These are phyloP conservation scores for Microcyclosporella mali DNA, from an alignment of 2,329 filamentous ascomycete species.

Conservation along the genomic window DNA sequence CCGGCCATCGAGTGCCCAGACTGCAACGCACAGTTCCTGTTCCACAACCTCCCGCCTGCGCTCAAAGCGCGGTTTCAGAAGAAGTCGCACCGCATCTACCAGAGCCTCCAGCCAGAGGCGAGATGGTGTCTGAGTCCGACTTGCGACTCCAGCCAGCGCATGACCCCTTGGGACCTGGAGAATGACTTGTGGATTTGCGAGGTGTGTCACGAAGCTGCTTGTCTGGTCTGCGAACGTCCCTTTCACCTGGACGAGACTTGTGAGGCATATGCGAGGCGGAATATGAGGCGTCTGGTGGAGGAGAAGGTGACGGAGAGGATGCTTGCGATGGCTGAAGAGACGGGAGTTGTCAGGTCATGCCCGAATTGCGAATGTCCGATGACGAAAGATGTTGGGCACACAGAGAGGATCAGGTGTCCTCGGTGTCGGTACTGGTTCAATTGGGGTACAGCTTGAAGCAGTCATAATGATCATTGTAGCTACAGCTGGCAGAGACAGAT, in stretches of 20 bases:
- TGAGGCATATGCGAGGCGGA: conserved; percentile 1
- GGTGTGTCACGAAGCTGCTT: conserved; percentile 4
- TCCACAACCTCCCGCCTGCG: not conserved
- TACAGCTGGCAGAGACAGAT: too few relatives aligned
- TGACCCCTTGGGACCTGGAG: not conserved
- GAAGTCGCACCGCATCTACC: conserved; percentile 1
- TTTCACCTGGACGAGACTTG: conserved; percentile 12
- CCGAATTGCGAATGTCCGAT: not conserved
- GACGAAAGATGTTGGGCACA: not conserved
- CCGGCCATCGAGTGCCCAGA: not conserved
- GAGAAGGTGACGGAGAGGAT: not conserved
- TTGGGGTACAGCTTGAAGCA: too few relatives aligned
- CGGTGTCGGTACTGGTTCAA: not conserved
- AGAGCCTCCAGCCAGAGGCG: not conserved
- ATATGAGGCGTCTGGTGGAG: not conserved
- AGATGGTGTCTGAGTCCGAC: not conserved
- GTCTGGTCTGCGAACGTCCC: conserved; percentile 6
- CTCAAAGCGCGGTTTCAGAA: not conserved
- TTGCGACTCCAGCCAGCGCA: not conserved
- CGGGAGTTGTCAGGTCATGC: not conserved
- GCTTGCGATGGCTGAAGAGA: not conserved
- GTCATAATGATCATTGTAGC: too few relatives aligned
- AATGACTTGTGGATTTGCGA: conserved; percentile 18
- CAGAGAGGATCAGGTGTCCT: not conserved
- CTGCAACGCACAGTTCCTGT: not conserved